A percentile compares a stretch with the other conserved stretches of the same genome.
Conservation (phyloP, 2,329 filamentous ascomycete species). For the Biscogniauxia marginata region DNA sequence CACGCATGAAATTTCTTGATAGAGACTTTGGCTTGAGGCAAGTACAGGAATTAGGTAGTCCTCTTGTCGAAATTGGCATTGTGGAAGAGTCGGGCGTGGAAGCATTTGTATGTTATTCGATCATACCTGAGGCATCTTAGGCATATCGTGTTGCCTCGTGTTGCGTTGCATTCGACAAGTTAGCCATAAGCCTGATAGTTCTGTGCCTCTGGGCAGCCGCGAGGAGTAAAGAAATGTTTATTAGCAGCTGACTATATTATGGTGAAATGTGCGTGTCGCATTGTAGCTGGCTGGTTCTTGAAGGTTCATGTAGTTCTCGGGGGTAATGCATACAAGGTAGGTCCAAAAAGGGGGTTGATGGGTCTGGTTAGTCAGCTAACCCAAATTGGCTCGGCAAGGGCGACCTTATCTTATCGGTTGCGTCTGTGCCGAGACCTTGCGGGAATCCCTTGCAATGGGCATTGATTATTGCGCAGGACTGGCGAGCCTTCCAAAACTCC, state of each 20-base stretch:
- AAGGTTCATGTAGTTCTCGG: no score
- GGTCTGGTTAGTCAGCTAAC: no score
- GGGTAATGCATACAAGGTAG: not conserved
- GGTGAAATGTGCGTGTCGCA: not conserved
- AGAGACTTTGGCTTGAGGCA: slow-evolving; percentile 35
- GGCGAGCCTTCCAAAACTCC: not conserved
- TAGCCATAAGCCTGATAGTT: no score
- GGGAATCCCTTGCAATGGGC: not conserved
- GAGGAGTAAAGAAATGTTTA: not conserved
- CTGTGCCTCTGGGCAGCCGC: no score
- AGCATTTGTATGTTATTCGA: not conserved
- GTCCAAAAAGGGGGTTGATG: no score
- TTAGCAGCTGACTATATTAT: not conserved
- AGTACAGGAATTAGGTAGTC: slow-evolving; percentile 52
- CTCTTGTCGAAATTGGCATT: slow-evolving; percentile 38
- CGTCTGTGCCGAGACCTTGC: not conserved
- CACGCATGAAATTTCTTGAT: slow-evolving; percentile 45
- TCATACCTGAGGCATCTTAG: slow-evolving; percentile 6
- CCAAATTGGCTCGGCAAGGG: no score
- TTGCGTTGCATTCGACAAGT: not conserved
- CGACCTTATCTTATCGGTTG: no score
- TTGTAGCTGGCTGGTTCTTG: no score
- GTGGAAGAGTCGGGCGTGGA: slow-evolving; percentile 16
- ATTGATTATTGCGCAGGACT: not conserved
- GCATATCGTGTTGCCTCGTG: not conserved